Evolutionary conservation across 2,329 filamentous ascomycete genomes (phyloP), one percentile per base, ranked within the genome.

Genomic region (Leptographium flavum): DNA sequence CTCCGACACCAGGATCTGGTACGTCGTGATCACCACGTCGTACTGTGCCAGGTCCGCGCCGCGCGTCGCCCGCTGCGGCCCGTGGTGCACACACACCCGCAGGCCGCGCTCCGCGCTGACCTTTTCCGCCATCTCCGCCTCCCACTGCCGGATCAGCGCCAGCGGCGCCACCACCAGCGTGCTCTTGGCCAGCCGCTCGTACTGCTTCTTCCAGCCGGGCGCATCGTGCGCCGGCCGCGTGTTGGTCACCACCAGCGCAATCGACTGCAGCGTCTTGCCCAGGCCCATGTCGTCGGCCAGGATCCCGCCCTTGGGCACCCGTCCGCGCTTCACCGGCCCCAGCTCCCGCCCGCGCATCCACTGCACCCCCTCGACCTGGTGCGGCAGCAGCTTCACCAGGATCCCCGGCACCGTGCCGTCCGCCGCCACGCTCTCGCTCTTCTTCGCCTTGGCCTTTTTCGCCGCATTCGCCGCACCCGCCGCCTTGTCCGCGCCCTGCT

Each of bases 221-320:
- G 70, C 67, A 15, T 74, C 70, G 37, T 73, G 71, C 47, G 69
- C 35, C 3, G 83, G 80, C 55, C 83, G 86, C 17, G 78, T 75
- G 56, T 96, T 94, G 45, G 74, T 83, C 32, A 98, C 70, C 36
- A 98, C 83, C 28, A 96, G 71, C 1, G 90, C 81, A 47, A 98
- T 84, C 1, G 88, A 87, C 63, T 98, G 92, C 14, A 98, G 74
- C 1, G 92, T 98, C 69, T 98, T 98, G 47, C 92, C 92, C 14
- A 96, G 69, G 53, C 90, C 90, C 90, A 96, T 93, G 59, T 98
- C 92, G 56, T 98, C 92, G 17, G 92, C 92, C 31, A 98, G 73
- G 51, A 98, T 94, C 17, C 92, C 92, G 31, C 92, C 92, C 55
- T 93, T 92, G 27, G 90, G 87, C 10, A 93, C 74, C 50, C 68